Evolutionary conservation across 192 early-diverging fungal species (phyloP).

Genomic region (Radiomyces spectabilis): DNA sequence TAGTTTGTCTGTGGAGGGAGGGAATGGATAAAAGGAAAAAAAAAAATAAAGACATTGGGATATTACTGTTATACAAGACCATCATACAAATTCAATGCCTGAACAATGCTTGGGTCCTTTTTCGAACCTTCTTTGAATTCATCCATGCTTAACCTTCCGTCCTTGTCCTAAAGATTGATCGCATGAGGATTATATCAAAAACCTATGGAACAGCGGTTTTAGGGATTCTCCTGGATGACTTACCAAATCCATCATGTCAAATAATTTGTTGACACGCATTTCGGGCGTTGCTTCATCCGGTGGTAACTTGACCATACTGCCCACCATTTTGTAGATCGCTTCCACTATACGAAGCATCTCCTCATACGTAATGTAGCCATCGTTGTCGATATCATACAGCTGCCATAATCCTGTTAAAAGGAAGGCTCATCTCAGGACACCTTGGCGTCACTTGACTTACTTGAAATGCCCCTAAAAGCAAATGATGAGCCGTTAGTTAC

Average conservation of each 20-base stretch:
- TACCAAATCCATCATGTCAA: slow-evolving; percentile 79
- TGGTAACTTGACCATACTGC: slow-evolving; percentile 83
- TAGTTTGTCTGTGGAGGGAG: no score
- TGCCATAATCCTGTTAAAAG: no score
- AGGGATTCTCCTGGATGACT: no score
- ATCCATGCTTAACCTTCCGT: slow-evolving; percentile 71
- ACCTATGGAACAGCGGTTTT: no score
- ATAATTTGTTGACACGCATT: slow-evolving; percentile 88
- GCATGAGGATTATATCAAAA: no score
- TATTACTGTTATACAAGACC: slow-evolving; percentile 64
- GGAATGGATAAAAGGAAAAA: no score
- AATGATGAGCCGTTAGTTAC: no score
- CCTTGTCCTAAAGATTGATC: slow-evolving; percentile 65
- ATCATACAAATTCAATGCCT: slow-evolving; percentile 83
- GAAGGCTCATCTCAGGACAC: no score
- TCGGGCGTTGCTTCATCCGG: slow-evolving; percentile 88
- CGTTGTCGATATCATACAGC: slow-evolving; percentile 88
- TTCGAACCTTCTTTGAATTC: slow-evolving; percentile 87
- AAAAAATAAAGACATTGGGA: background rate
- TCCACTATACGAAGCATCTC: slow-evolving; percentile 93
- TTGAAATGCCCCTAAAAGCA: slow-evolving; percentile 63
- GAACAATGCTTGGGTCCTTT: slow-evolving; percentile 80
- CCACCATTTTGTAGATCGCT: slow-evolving; percentile 93
- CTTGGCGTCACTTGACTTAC: no score
- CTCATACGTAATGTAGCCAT: slow-evolving; percentile 77